A percentile compares a stretch with the other conserved stretches of the same genome.
Conservation (phyloP, 2,329 filamentous ascomycete species). For the Arthroderma uncinatum region DNA sequence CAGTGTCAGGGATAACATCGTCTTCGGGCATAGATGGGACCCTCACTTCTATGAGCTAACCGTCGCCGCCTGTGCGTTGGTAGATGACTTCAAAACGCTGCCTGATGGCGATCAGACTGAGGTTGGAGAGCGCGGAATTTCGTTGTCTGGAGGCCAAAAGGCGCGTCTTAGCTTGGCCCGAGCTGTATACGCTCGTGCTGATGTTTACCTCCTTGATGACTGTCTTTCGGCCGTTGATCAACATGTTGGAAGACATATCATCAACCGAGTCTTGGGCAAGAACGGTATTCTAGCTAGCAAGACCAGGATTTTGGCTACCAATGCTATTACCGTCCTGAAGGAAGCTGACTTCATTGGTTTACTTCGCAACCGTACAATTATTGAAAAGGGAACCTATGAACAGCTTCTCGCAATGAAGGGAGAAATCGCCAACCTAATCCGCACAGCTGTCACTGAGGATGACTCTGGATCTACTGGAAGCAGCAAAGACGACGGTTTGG, state of each 20-base stretch:
- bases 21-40: slow-evolving; percentile 92
- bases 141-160: slow-evolving; percentile 90
- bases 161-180: slow-evolving; percentile 82
- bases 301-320: slow-evolving; percentile 86
- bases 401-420: slow-evolving; percentile 92
- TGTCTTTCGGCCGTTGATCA: slow-evolving; percentile 95
- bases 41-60: slow-evolving; percentile 89
- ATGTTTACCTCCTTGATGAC: slow-evolving; percentile 90
- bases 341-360: slow-evolving; percentile 84
- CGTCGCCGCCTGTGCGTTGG: slow-evolving; percentile 76
- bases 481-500: slow-evolving; percentile 39
- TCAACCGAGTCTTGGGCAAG: slow-evolving; percentile 81
- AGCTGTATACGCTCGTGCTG: slow-evolving; percentile 92
- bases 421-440: slow-evolving; percentile 73
- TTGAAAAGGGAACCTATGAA: slow-evolving; percentile 80
- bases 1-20: slow-evolving; percentile 90
- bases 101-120: slow-evolving; percentile 95
- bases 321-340: slow-evolving; percentile 80
- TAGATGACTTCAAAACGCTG: slow-evolving; percentile 82
- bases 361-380: slow-evolving; percentile 67
- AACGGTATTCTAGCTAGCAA: slow-evolving; percentile 73
- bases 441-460: slow-evolving; percentile 50
- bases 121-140: slow-evolving; percentile 93
- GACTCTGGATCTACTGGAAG: slow-evolving; percentile 43
- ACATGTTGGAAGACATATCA: slow-evolving; percentile 88